Evolutionary conservation across 2,329 filamentous ascomycete species (phyloP).

Genomic region (Fusarium newnesense): DNA sequence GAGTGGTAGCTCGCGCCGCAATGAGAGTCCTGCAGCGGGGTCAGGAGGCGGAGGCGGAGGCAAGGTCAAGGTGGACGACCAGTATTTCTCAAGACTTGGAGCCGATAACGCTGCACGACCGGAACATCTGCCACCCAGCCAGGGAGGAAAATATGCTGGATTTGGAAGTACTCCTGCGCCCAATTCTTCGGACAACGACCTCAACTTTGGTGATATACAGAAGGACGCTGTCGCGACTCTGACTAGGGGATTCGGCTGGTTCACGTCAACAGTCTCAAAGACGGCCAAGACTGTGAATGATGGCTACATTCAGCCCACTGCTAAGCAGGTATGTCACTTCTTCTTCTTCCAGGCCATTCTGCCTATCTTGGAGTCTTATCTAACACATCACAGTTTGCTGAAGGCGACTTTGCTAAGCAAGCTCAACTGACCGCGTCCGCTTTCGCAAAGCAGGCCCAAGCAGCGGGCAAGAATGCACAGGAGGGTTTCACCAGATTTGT

Average conservation of each 20-base stretch:
- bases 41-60: conserved; percentile 46
- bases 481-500: conserved; percentile 88
- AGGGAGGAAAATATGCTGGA: conserved; percentile 91
- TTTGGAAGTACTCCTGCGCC: conserved; percentile 83
- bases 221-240: conserved; percentile 89
- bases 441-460: conserved; percentile 72
- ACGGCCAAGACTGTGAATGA: conserved; percentile 92
- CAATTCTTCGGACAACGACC: conserved; percentile 55
- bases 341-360: background rate
- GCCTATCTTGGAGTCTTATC: conserved; percentile 7
- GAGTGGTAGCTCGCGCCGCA: conserved; percentile 52
- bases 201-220: conserved; percentile 87
- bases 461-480: conserved; percentile 78
- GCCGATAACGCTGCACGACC: conserved; percentile 82
- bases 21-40: conserved; percentile 52
- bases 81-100: conserved; percentile 89
- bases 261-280: conserved; percentile 86
- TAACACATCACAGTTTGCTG: conserved; percentile 70
- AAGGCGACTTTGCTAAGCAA: conserved; percentile 80
- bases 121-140: conserved; percentile 81
- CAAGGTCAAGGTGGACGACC: conserved; percentile 78
- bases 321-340: conserved; percentile 74
- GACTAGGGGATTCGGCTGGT: conserved; percentile 95
- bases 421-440: conserved; percentile 71
- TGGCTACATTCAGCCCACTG: conserved; percentile 90